A percentile compares a stretch with the other conserved stretches of the same genome.
Evolutionary conservation across 345 rosid genomes (phyloP).

Genomic region (Sisymbrium irio): DNA sequence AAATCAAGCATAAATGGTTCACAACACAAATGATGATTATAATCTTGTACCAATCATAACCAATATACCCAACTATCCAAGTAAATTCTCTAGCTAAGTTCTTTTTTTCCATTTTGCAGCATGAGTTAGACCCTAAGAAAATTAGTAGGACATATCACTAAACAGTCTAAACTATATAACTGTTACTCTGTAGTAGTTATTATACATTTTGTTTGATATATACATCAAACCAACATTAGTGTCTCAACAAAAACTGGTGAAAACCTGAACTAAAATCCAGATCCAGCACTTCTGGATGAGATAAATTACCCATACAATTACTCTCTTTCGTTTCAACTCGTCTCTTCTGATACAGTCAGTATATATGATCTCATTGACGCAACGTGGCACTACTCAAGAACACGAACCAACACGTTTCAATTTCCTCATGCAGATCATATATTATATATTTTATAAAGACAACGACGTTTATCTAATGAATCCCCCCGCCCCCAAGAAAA

Average conservation of each 20-base stretch:
- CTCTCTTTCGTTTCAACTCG: not conserved
- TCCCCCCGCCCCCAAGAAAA: not conserved
- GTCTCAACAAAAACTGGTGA: not conserved
- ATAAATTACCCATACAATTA: not conserved
- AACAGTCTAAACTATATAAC: no score
- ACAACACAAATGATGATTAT: no score
- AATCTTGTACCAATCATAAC: no score
- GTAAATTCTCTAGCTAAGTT: no score
- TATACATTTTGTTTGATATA: not conserved
- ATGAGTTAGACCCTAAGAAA: no score
- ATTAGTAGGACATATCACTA: no score
- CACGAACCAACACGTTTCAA: constrained; percentile 29
- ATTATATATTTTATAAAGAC: not conserved
- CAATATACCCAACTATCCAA: no score
- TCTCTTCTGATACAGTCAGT: constrained; percentile 14
- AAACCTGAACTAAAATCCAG: not conserved
- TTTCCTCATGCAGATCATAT: constrained; percentile 19
- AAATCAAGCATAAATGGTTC: no score
- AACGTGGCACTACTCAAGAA: constrained; percentile 34
- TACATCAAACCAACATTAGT: not conserved
- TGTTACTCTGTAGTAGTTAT: not conserved
- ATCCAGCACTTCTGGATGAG: constrained; percentile 22
- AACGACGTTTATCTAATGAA: constrained; percentile 13
- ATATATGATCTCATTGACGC: constrained; percentile 24
- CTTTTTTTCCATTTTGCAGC: no score